Conservation (phyloP, 2,329 filamentous ascomycete genomes). For the Fusarium pseudonygamai region DNA sequence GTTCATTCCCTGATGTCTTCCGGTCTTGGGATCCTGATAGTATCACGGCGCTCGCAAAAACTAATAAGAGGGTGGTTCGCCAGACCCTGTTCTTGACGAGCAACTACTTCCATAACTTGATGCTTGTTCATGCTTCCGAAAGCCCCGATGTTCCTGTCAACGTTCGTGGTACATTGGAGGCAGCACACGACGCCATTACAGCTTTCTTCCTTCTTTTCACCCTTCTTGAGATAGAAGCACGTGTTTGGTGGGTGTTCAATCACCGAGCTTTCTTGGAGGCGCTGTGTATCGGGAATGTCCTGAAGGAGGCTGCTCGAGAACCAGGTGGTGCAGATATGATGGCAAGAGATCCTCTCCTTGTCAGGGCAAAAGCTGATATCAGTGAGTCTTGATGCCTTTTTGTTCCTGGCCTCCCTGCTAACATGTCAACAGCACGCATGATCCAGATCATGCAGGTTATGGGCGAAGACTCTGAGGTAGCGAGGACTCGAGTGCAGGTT, state of each 20-base stretch:
- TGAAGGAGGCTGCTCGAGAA: conserved; percentile 62
- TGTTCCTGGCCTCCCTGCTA: conserved; percentile 3
- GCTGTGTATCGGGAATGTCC: conserved; percentile 70
- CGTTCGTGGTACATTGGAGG: conserved; percentile 75
- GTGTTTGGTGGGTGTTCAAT: conserved; percentile 88
- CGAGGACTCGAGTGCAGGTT: conserved; percentile 67
- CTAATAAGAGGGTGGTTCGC: conserved; percentile 72
- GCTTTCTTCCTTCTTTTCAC: conserved; percentile 79
- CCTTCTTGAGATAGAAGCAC: conserved; percentile 75
- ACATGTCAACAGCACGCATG: conserved; percentile 61
- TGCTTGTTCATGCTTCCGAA: conserved; percentile 79
- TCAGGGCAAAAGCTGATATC: conserved; percentile 69
- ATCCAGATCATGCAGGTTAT: conserved; percentile 71
- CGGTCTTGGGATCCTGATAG: conserved; percentile 72
- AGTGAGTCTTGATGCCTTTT: conserved; percentile 53
- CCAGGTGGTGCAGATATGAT: conserved; percentile 57
- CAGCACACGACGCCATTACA: conserved; percentile 77
- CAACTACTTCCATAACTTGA: conserved; percentile 85
- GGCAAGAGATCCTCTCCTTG: conserved; percentile 65
- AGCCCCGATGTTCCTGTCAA: conserved; percentile 72
- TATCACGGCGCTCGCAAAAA: conserved; percentile 64
- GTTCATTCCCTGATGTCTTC: conserved; percentile 76
- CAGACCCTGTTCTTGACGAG: conserved; percentile 83
- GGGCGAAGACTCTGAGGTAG: conserved; percentile 67
- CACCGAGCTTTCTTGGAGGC: conserved; percentile 83